phyloP scores from a whole-genome alignment of 768 basidiomycete genomes.

The Suillus luteus region DNA sequence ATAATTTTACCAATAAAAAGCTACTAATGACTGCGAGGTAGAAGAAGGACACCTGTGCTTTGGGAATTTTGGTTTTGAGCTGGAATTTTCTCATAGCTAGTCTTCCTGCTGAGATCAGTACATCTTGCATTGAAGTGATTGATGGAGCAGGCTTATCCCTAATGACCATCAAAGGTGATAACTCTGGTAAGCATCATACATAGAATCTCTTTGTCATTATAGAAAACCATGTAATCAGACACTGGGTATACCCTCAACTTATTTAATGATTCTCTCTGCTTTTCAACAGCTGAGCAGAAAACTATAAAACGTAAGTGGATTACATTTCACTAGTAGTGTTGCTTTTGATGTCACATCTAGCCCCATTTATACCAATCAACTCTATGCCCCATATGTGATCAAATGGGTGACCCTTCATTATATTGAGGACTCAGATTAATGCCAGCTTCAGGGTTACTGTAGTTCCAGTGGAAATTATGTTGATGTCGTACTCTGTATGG shows the following conservation, averaged over 20 bases:
- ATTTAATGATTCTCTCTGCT: slow-evolving; percentile 1
- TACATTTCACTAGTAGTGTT: neutral
- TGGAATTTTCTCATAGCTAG: too few species aligned
- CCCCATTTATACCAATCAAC: neutral
- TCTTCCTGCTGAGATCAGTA: too few species aligned
- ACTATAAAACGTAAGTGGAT: neutral
- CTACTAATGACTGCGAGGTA: too few species aligned
- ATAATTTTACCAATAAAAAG: too few species aligned
- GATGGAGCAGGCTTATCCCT: too few species aligned
- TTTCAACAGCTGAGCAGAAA: slow-evolving; percentile 3
- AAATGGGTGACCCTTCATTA: neutral
- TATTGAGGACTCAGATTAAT: neutral
- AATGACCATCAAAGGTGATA: too few species aligned
- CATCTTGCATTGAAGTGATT: too few species aligned
- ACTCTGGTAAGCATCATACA: too few species aligned
- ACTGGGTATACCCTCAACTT: neutral
- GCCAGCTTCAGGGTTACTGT: neutral
- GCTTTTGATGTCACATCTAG: neutral
- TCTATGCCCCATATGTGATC: neutral
- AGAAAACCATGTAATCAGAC: too few species aligned
- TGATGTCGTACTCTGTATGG: neutral
- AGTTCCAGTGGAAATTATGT: slow-evolving; percentile 2
- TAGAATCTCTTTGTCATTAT: too few species aligned
- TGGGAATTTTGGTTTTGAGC: too few species aligned
- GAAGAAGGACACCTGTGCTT: too few species aligned